Evolutionary conservation across 139 green algal species (phyloP).

Genomic region (Chlorella vulgaris): DNA sequence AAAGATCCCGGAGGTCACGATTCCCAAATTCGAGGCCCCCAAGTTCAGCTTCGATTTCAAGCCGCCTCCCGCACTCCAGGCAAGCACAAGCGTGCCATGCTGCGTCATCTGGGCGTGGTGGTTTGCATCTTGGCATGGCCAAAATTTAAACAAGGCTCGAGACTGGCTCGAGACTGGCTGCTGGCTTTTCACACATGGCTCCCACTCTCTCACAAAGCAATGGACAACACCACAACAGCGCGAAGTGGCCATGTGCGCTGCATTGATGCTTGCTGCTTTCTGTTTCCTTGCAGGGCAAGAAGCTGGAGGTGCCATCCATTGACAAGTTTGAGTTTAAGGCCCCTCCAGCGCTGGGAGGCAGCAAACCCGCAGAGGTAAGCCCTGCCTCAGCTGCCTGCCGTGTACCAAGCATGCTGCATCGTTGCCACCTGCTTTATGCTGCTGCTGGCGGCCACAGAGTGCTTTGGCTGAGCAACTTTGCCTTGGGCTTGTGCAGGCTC

Average conservation of each 20-base stretch:
- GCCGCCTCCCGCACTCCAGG: conserved; percentile 18
- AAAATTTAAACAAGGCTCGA: too few relatives aligned
- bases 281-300: conserved; percentile 19
- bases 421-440: too few relatives aligned
- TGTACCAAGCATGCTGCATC: too few relatives aligned
- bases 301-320: conserved; percentile 8
- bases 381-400: background rate
- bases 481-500: too few relatives aligned
- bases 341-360: background rate
- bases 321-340: conserved; percentile 11
- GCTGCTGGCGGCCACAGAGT: too few relatives aligned
- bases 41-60: conserved; percentile 20
- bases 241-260: background rate
- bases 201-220: too few relatives aligned
- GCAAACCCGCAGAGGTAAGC: background rate
- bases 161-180: too few relatives aligned
- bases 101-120: background rate
- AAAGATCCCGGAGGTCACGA: background rate
- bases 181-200: too few relatives aligned
- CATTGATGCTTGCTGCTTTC: background rate
- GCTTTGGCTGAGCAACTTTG: too few relatives aligned
- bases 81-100: background rate
- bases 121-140: background rate
- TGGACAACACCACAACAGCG: background rate
- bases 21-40: background rate